These are phyloP conservation scores for Davidsoniella virescens DNA, from an alignment of 2,329 filamentous ascomycete species.

Conservation along the genomic window DNA sequence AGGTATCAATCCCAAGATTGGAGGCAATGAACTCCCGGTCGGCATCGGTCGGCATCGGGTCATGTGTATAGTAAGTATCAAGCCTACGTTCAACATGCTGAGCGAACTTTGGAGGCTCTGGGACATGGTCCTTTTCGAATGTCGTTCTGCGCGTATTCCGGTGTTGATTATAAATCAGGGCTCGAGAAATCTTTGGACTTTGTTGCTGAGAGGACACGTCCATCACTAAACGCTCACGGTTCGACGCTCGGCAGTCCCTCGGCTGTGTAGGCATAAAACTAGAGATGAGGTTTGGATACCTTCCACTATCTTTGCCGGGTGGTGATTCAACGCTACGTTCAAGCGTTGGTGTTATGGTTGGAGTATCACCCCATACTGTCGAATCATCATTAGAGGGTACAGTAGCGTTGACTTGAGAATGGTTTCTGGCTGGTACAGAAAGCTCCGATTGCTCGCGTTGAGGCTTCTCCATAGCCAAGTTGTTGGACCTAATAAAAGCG, in stretches of 20 bases:
- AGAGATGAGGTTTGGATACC: background rate
- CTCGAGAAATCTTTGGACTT: constrained; percentile 21
- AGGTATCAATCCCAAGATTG: constrained; percentile 34
- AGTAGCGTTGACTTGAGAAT: background rate
- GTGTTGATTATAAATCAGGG: constrained; percentile 30
- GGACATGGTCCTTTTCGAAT: constrained; percentile 23
- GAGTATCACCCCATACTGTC: constrained; percentile 4
- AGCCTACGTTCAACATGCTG: constrained; percentile 33
- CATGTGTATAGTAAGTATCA: constrained; percentile 35
- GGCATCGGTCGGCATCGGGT: constrained; percentile 31
- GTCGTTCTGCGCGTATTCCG: constrained; percentile 25
- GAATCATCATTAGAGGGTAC: background rate
- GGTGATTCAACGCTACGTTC: background rate
- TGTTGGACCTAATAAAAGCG: constrained; percentile 42
- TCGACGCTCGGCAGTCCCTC: too few species aligned
- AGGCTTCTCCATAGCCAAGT: constrained; percentile 26
- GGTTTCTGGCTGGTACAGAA: background rate
- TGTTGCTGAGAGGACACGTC: background rate
- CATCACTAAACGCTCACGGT: too few species aligned
- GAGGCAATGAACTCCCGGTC: constrained; percentile 38
- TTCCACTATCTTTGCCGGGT: background rate
- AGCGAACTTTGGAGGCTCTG: constrained; percentile 30
- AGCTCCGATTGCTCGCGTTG: background rate
- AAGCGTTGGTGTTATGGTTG: constrained; percentile 2
- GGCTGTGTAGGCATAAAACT: background rate